These are phyloP conservation scores for Lentinula aciculospora DNA, from an alignment of 768 basidiomycete species.

Conservation along the genomic window DNA sequence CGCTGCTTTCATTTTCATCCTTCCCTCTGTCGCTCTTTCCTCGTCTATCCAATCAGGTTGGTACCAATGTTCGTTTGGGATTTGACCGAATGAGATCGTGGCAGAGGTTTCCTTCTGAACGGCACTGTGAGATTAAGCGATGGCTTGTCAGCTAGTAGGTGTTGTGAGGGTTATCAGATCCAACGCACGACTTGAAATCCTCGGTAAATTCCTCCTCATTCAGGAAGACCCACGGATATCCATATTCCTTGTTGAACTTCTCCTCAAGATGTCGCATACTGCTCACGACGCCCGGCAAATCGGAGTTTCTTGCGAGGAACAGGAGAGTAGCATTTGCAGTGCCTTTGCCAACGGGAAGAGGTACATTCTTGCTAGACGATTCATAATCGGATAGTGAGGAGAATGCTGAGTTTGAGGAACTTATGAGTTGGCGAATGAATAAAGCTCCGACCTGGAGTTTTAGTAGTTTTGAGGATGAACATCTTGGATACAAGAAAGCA, in stretches of 20 bases:
- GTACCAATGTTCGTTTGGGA: constrained; percentile 66
- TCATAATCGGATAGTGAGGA: neutral
- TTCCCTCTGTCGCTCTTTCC: constrained; percentile 45
- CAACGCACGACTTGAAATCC: constrained; percentile 56
- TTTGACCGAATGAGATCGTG: constrained; percentile 50
- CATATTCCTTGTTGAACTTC: constrained; percentile 70
- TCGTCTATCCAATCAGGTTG: constrained; percentile 82
- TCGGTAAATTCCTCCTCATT: constrained; percentile 80
- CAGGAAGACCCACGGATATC: constrained; percentile 86
- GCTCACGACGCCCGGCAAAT: constrained; percentile 50
- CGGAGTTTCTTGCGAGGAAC: constrained; percentile 60
- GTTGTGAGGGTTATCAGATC: neutral
- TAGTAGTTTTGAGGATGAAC: too few relatives aligned
- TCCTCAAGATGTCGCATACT: constrained; percentile 76
- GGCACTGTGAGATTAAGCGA: neutral
- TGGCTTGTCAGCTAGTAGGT: too few relatives aligned
- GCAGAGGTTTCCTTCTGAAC: constrained; percentile 13
- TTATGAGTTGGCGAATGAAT: neutral
- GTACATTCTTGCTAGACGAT: neutral
- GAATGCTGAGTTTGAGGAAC: neutral
- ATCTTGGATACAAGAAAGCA: too few relatives aligned
- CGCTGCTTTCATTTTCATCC: constrained; percentile 56
- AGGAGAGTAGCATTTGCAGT: constrained; percentile 33
- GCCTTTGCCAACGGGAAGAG: neutral
- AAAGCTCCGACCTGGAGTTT: neutral